A percentile compares a stretch with the other conserved stretches of the same genome.
phyloP scores from a whole-genome alignment of 208 protist species.

The Sergeia podlipaevii region DNA sequence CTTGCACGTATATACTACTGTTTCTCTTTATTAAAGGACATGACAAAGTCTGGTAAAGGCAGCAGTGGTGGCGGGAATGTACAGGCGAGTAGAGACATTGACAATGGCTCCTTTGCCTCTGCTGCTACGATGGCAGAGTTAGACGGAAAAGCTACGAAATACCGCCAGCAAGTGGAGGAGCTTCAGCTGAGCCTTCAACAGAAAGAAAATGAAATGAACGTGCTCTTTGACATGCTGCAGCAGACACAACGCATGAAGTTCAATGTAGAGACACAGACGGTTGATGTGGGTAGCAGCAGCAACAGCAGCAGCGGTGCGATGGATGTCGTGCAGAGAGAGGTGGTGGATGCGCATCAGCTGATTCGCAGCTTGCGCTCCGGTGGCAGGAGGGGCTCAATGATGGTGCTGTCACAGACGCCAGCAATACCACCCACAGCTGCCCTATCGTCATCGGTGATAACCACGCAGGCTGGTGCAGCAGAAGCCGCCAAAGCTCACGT shows the following conservation, averaged over 20 bases:
- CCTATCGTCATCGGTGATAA: conserved; percentile 6
- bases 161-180: conserved; percentile 41
- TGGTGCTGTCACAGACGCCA: too few species aligned
- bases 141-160: conserved; percentile 23
- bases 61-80: background rate
- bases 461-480: background rate
- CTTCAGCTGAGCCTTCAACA: conserved; percentile 82
- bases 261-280: conserved; percentile 48
- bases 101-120: conserved; percentile 1
- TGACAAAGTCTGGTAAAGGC: conserved; percentile 1
- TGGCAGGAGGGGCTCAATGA: background rate
- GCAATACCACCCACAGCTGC: background rate
- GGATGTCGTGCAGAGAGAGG: background rate
- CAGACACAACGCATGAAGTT: conserved; percentile 36
- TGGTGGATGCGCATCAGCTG: background rate
- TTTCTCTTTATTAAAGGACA: conserved; percentile 58
- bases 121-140: too few species aligned
- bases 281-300: background rate
- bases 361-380: background rate
- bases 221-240: conserved; percentile 84
- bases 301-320: background rate
- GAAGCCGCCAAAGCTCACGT: conserved; percentile 9
- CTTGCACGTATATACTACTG: conserved; percentile 86
- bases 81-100: background rate
- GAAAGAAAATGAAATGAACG: conserved; percentile 92